These are phyloP conservation scores for Hypholoma sublateritium DNA, from an alignment of 768 basidiomycete species.

Conservation along the genomic window DNA sequence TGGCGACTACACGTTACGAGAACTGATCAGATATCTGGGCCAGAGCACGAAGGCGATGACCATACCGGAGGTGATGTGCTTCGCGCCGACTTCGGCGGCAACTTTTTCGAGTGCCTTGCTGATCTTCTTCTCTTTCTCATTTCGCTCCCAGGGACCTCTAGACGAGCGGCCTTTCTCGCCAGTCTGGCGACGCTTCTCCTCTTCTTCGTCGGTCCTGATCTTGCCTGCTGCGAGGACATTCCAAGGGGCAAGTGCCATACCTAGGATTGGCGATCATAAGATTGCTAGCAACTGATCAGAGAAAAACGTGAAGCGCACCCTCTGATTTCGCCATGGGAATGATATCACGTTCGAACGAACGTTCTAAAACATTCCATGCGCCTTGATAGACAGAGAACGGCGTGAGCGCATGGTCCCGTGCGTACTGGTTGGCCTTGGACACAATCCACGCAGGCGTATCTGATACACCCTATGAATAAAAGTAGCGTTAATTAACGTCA, in stretches of 20 bases:
- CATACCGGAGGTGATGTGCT: conserved; percentile 42
- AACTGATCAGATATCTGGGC: background rate
- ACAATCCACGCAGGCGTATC: conserved; percentile 53
- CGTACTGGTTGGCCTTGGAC: conserved; percentile 48
- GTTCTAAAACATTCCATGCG: conserved; percentile 39
- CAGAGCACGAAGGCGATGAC: conserved; percentile 15
- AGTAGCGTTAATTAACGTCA: background rate
- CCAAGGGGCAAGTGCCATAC: conserved; percentile 35
- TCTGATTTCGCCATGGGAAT: conserved; percentile 43
- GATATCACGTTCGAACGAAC: conserved; percentile 55
- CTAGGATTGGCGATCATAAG: background rate
- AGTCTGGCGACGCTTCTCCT: conserved; percentile 22
- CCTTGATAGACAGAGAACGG: conserved; percentile 59
- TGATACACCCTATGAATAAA: conserved; percentile 28
- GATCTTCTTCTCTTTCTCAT: background rate
- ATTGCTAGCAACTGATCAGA: background rate
- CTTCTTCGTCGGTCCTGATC: conserved; percentile 53
- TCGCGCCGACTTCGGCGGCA: conserved; percentile 46
- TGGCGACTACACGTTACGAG: conserved; percentile 35
- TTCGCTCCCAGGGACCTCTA: conserved; percentile 3
- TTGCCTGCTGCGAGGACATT: conserved; percentile 38
- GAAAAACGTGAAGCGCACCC: conserved; percentile 8
- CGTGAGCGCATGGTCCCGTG: conserved; percentile 44
- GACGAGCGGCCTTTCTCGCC: conserved; percentile 41
- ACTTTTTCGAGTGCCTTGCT: conserved; percentile 46